Conservation (phyloP, 331 rosid genomes). For the Saraca asoca region DNA sequence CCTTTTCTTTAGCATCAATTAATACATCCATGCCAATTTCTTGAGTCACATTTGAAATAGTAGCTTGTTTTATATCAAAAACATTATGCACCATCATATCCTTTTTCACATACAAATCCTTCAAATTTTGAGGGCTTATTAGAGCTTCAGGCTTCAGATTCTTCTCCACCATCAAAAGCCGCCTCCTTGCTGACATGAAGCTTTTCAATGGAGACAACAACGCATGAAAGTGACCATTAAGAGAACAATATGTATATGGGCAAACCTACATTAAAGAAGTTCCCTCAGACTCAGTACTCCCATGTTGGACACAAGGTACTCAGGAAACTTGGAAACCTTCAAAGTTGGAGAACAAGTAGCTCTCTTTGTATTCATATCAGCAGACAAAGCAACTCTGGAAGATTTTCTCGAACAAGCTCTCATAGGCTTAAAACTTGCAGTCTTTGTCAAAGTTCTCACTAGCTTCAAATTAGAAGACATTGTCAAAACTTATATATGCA, state of each 20-base stretch:
- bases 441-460: constrained; percentile 54
- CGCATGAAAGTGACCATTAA: constrained; percentile 71
- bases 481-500: constrained; percentile 44
- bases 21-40: constrained; percentile 48
- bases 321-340: constrained; percentile 66
- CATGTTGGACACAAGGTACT: constrained; percentile 57
- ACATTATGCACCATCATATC: constrained; percentile 33
- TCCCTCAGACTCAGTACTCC: constrained; percentile 75
- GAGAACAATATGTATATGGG: constrained; percentile 84
- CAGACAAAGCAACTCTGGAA: constrained; percentile 48
- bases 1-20: constrained; percentile 45
- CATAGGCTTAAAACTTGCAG: constrained; percentile 62
- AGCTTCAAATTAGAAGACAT: constrained; percentile 52
- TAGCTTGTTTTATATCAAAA: constrained; percentile 24
- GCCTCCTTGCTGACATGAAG: constrained; percentile 70
- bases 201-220: constrained; percentile 72
- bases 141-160: constrained; percentile 47
- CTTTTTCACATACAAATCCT: constrained; percentile 28
- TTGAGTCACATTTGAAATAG: constrained; percentile 21
- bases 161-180: constrained; percentile 55
- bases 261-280: constrained; percentile 73
- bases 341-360: constrained; percentile 82
- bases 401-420: constrained; percentile 55
- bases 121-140: constrained; percentile 40
- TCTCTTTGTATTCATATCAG: constrained; percentile 49